Percentiles rank a stretch among this genome's conserved stretches.
These are phyloP conservation scores for Geotrichum phurueaensis DNA, from an alignment of 1,139 yeast species.

Conservation along the genomic window DNA sequence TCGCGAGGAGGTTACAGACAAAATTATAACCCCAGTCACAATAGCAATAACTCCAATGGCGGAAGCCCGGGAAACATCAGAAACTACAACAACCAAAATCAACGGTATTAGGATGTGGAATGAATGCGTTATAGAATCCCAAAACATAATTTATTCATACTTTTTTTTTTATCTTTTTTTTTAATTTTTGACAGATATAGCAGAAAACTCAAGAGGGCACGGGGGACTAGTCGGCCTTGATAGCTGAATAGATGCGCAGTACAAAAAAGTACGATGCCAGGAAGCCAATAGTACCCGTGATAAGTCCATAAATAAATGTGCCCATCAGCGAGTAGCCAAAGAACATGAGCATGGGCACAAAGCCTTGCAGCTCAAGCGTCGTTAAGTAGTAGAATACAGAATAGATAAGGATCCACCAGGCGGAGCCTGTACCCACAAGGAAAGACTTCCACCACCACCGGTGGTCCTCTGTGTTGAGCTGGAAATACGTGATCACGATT, in stretches of 20 bases:
- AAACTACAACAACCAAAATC: slow-evolving; percentile 16
- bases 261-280: slow-evolving; percentile 58
- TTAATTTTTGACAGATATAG: background rate
- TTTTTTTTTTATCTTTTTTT: background rate
- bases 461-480: slow-evolving; percentile 56
- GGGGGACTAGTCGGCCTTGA: slow-evolving; percentile 47
- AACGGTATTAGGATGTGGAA: slow-evolving; percentile 8
- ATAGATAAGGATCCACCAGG: slow-evolving; percentile 64
- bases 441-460: slow-evolving; percentile 86
- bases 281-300: slow-evolving; percentile 73
- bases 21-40: slow-evolving; percentile 17
- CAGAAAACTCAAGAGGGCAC: background rate
- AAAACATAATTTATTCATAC: background rate
- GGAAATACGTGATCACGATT: slow-evolving; percentile 62
- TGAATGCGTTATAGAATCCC: background rate
- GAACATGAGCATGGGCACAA: slow-evolving; percentile 63
- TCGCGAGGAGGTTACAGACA: slow-evolving; percentile 20
- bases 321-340: slow-evolving; percentile 67
- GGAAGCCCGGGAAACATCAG: slow-evolving; percentile 1
- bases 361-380: slow-evolving; percentile 40
- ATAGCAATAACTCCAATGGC: slow-evolving; percentile 11
- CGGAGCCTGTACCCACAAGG: slow-evolving; percentile 62
- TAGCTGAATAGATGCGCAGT: slow-evolving; percentile 50
- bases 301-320: slow-evolving; percentile 56
- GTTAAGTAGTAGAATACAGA: slow-evolving; percentile 59